These are phyloP conservation scores for Spathaspora boniae DNA, from an alignment of 805 yeast genomes.

Conservation along the genomic window DNA sequence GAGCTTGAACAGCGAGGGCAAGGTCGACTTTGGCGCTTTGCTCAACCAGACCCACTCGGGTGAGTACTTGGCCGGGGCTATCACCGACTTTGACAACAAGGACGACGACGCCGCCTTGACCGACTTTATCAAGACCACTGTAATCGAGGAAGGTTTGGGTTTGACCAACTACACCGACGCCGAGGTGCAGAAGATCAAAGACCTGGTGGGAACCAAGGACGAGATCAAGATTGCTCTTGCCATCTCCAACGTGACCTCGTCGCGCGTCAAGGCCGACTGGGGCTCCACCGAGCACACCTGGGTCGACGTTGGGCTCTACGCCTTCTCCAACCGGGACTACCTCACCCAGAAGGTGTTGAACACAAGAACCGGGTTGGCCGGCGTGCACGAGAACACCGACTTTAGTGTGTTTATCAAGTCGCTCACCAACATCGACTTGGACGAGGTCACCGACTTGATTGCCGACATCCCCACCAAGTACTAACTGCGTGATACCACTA, in stretches of 20 bases:
- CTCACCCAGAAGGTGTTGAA: constrained; percentile 33
- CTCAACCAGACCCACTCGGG: constrained; percentile 70
- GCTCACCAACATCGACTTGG: constrained; percentile 44
- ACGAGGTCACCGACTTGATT: constrained; percentile 43
- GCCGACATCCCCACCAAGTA: constrained; percentile 28
- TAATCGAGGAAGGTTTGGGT: constrained; percentile 59
- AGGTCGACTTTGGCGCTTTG: constrained; percentile 41
- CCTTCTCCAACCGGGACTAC: constrained; percentile 52
- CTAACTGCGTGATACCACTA: too few species aligned
- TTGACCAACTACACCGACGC: constrained; percentile 48
- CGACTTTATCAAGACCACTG: constrained; percentile 45
- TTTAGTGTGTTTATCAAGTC: constrained; percentile 66
- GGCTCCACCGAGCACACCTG: constrained; percentile 89
- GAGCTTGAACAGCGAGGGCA: constrained; percentile 82
- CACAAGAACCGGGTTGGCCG: constrained; percentile 46
- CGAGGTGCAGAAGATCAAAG: constrained; percentile 34
- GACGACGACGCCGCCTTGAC: constrained; percentile 18
- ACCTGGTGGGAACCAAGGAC: constrained; percentile 1
- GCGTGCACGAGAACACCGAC: constrained; percentile 79
- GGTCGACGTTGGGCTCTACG: constrained; percentile 86
- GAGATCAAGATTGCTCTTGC: constrained; percentile 3
- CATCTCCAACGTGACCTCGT: constrained; percentile 52
- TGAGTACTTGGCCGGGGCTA: constrained; percentile 54
- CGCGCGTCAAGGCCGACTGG: constrained; percentile 83
- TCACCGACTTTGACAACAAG: constrained; percentile 31